Conservation (phyloP, 495 filamentous ascomycete species). For the Penicillium egyptiacum region DNA sequence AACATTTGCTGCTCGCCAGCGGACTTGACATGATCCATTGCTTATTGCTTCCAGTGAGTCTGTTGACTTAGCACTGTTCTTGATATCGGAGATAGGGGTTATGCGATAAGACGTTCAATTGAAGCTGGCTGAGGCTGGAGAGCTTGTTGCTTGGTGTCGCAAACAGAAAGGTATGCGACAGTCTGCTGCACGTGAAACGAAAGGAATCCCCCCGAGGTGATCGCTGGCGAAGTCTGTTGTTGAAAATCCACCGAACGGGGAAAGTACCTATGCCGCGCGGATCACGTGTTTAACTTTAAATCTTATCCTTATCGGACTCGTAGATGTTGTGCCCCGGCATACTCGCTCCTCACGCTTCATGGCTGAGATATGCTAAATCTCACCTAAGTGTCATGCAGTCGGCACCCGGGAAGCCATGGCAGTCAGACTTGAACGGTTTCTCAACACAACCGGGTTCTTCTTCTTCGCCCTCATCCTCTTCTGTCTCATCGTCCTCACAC, state of each 20-base stretch:
- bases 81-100: slow-evolving; percentile 13
- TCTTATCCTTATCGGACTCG: slow-evolving; percentile 10
- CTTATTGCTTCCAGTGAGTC: slow-evolving; percentile 11
- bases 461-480: slow-evolving; percentile 71
- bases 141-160: background rate
- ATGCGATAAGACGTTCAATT: slow-evolving; percentile 8
- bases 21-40: slow-evolving; percentile 18
- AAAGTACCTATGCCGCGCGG: background rate
- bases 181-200: background rate
- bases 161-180: background rate
- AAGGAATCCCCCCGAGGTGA: background rate
- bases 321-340: slow-evolving; percentile 1
- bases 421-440: slow-evolving; percentile 67
- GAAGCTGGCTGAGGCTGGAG: background rate
- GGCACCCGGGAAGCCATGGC: slow-evolving; percentile 39
- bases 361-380: slow-evolving; percentile 5
- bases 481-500: slow-evolving; percentile 74
- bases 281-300: slow-evolving; percentile 7
- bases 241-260: background rate
- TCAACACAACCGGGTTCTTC: slow-evolving; percentile 79
- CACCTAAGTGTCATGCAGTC: slow-evolving; percentile 14
- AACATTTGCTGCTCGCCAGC: slow-evolving; percentile 15
- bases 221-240: background rate
- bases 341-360: slow-evolving; percentile 5
- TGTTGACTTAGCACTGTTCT: slow-evolving; percentile 6